Evolutionary conservation across 2,329 filamentous ascomycete species (phyloP), one percentile per base, ranked within the genome.

Genomic region (Fusarium clavum): DNA sequence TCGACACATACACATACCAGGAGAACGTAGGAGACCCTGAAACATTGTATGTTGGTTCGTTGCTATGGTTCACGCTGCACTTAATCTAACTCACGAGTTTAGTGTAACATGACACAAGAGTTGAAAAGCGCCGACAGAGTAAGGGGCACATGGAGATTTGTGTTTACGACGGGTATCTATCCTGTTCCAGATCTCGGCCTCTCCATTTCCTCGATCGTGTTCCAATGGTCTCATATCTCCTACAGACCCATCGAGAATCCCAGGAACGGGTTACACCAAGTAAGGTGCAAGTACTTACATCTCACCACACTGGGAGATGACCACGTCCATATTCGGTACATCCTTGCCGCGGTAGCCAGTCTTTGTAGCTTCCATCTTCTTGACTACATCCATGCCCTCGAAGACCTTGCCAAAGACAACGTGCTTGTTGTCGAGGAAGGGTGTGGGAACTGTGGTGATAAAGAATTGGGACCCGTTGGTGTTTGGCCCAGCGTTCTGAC

Each of bases 401-500:
- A 94, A 85, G 3, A 98, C 95, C 79, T 92, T 91, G 53, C 96
- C 96, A 75, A 98, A 98, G 20, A 98, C 94, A 60, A 97, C 94
- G 79, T 99, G 96, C 82, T 98, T 98, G 77, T 88, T 88, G 81
- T 98, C 92, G 27, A 99, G 84, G 78, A 97, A 97, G 3, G 94
- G 93, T 0, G 95, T 96, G 8, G 92, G 86, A 3, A 92, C 92
- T 0, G 93, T 96, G 4, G 94, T 98, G 83, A 98, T 95, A 86
- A 99, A 99, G 85, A 99, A 99, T 78, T 98, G 96, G 64, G 90
- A 94, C 40, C 96, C 96, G 80, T 98, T 98, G 71, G 93, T 95
- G 81, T 98, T 92, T 57, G 93, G 92, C 2, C 95, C 95, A 29
- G 92, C 92, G 79, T 98, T 98, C 91, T 96, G 67, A 9, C 41